phyloP scores from a whole-genome alignment of 768 basidiomycete genomes.

The Scleroderma citrinum region DNA sequence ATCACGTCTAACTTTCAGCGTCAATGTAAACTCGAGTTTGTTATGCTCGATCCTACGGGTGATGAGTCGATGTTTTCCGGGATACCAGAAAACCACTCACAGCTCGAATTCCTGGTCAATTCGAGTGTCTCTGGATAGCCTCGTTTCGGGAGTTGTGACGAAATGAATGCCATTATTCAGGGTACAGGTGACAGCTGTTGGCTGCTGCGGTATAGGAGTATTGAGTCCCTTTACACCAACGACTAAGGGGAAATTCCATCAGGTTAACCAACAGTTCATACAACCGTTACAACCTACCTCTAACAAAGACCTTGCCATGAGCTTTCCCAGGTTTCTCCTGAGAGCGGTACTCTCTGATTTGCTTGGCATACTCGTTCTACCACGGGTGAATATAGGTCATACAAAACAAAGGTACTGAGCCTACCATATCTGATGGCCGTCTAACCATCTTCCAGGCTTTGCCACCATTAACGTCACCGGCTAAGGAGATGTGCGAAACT shows the following conservation, averaged over 20 bases:
- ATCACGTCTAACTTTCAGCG: slow-evolving; percentile 80
- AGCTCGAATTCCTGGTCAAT: slow-evolving; percentile 91
- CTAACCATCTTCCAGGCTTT: slow-evolving; percentile 83
- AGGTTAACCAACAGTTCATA: not conserved
- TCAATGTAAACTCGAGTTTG: slow-evolving; percentile 92
- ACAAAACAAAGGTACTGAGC: slow-evolving; percentile 13
- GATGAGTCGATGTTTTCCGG: not conserved
- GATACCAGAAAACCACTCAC: slow-evolving; percentile 39
- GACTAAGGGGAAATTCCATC: slow-evolving; percentile 40
- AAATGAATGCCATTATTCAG: slow-evolving; percentile 97
- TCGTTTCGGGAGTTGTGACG: slow-evolving; percentile 80
- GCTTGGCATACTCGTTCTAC: slow-evolving; percentile 91
- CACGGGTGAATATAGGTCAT: not conserved
- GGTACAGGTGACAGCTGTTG: slow-evolving; percentile 75
- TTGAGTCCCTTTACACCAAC: slow-evolving; percentile 66
- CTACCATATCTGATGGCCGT: slow-evolving; percentile 91
- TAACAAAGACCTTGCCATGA: slow-evolving; percentile 91
- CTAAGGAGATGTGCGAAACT: slow-evolving; percentile 61
- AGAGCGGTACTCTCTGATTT: slow-evolving; percentile 74
- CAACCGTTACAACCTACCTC: slow-evolving; percentile 45
- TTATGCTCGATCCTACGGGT: slow-evolving; percentile 74
- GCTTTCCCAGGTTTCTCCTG: slow-evolving; percentile 76
- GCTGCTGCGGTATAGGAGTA: slow-evolving; percentile 72
- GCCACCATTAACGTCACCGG: slow-evolving; percentile 79
- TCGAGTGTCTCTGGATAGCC: slow-evolving; percentile 49